Percentiles rank a stretch among this genome's conserved stretches.
phyloP scores from a whole-genome alignment of 495 filamentous ascomycete genomes.

The Daldinia bambusicola region DNA sequence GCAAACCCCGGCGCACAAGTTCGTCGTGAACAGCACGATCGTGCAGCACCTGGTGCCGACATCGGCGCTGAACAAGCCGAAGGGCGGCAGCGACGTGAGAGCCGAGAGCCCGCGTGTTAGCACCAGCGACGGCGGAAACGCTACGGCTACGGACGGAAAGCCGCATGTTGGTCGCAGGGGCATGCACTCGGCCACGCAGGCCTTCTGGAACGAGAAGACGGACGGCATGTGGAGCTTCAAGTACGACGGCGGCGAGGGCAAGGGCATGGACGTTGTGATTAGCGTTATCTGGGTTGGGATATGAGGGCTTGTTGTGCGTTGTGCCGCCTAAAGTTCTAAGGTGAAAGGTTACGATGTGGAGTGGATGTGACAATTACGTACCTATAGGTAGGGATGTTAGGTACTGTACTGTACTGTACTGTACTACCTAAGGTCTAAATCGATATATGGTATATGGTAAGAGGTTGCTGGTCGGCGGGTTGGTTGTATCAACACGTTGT shows the following conservation, averaged over 20 bases:
- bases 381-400: no score
- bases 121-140: constrained; percentile 54
- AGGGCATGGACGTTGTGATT: constrained; percentile 91
- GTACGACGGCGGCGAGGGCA: constrained; percentile 82
- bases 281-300: constrained; percentile 88
- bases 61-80: constrained; percentile 63
- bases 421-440: no score
- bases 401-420: not conserved
- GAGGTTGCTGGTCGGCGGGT: not conserved
- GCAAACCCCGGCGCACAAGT: constrained; percentile 75
- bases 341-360: no score
- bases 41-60: constrained; percentile 83
- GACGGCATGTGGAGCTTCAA: constrained; percentile 99
- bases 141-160: constrained; percentile 62
- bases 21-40: constrained; percentile 95
- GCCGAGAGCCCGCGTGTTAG: constrained; percentile 48
- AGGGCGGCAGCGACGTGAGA: constrained; percentile 51
- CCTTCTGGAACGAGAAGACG: constrained; percentile 96
- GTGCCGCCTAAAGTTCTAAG: not conserved
- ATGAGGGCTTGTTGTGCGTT: constrained; percentile 36
- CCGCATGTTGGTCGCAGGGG: constrained; percentile 81
- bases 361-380: no score
- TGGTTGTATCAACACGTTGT: not conserved
- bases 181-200: constrained; percentile 95
- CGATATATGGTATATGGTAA: not conserved